A percentile compares a stretch with the other conserved stretches of the same genome.
phyloP scores from a whole-genome alignment of 345 rosid genomes.

The Salix dunnii region DNA sequence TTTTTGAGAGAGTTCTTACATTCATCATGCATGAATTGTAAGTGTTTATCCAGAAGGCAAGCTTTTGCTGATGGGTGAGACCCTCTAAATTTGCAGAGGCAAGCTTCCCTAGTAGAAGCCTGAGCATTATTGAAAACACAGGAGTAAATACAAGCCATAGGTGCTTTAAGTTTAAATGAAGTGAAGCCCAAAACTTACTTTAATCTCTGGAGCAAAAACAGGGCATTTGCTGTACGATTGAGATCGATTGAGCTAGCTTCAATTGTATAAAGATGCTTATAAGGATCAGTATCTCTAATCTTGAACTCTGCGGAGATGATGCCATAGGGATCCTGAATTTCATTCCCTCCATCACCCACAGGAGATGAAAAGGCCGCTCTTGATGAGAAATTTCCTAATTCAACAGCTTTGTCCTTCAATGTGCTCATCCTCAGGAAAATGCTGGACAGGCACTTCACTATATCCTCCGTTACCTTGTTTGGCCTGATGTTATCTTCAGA shows the following conservation, averaged over 20 bases:
- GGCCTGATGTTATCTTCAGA: conserved; percentile 42
- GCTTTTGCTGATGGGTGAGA: conserved; percentile 86
- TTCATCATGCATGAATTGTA: conserved; percentile 85
- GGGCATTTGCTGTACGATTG: conserved; percentile 46
- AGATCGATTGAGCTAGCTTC: conserved; percentile 61
- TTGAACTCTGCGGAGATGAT: conserved; percentile 37
- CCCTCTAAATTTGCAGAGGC: conserved; percentile 56
- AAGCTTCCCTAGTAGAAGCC: conserved; percentile 74
- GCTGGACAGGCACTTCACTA: conserved; percentile 52
- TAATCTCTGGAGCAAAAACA: conserved; percentile 64
- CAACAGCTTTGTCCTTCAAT: conserved; percentile 41
- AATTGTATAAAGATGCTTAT: conserved; percentile 49
- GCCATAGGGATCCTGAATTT: conserved; percentile 55
- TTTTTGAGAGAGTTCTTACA: conserved; percentile 41
- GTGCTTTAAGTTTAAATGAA: neutral
- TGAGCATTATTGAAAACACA: conserved; percentile 28
- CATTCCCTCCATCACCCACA: conserved; percentile 21
- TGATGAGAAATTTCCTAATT: conserved; percentile 11
- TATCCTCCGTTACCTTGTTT: conserved; percentile 75
- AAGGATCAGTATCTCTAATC: conserved; percentile 57
- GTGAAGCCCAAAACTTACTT: conserved; percentile 44
- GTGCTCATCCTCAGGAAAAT: conserved; percentile 67
- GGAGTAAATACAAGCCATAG: conserved; percentile 8
- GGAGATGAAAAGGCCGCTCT: conserved; percentile 7
- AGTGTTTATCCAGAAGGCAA: conserved; percentile 93